Evolutionary conservation across 1,284 basidiomycete species (phyloP).

Genomic region (Microbotryomycetes sp.): DNA sequence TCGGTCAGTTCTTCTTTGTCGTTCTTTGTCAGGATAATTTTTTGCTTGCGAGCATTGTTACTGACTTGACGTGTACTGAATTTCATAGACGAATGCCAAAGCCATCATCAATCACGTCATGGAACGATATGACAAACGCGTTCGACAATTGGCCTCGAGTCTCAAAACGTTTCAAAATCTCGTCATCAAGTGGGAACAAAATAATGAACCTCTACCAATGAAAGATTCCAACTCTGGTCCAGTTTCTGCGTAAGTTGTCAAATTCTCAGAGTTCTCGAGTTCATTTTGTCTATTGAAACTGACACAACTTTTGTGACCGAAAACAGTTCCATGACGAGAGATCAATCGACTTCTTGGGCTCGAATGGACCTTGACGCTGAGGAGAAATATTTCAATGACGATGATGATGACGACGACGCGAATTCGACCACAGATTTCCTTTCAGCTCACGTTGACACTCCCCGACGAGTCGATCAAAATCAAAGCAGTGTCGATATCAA

Average conservation of each 20-base stretch:
- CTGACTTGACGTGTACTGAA: slow-evolving; percentile 13
- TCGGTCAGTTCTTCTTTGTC: slow-evolving; percentile 52
- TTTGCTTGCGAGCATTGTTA: not conserved
- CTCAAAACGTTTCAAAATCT: slow-evolving; percentile 65
- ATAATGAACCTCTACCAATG: slow-evolving; percentile 63
- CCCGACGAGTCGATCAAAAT: slow-evolving; percentile 6
- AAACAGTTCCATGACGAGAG: slow-evolving; percentile 43
- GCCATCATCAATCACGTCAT: slow-evolving; percentile 74
- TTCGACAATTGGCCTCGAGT: slow-evolving; percentile 60
- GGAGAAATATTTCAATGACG: slow-evolving; percentile 76
- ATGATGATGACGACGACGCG: slow-evolving; percentile 63
- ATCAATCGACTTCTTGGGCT: slow-evolving; percentile 45
- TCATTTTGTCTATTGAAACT: slow-evolving; percentile 13
- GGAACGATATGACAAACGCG: slow-evolving; percentile 61
- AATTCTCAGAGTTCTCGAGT: slow-evolving; percentile 8
- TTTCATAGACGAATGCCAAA: slow-evolving; percentile 45
- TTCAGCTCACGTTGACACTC: not conserved
- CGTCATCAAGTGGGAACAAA: slow-evolving; percentile 80
- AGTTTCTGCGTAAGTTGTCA: slow-evolving; percentile 7
- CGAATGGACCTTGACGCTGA: slow-evolving; percentile 66
- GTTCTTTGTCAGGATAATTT: not conserved
- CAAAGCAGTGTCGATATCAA: slow-evolving; percentile 17
- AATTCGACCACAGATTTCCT: slow-evolving; percentile 8
- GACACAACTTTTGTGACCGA: slow-evolving; percentile 22
- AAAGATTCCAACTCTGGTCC: not conserved